These are phyloP conservation scores for Phytophthora tubulina DNA, from an alignment of 352 stramenopile genomes.

Conservation along the genomic window DNA sequence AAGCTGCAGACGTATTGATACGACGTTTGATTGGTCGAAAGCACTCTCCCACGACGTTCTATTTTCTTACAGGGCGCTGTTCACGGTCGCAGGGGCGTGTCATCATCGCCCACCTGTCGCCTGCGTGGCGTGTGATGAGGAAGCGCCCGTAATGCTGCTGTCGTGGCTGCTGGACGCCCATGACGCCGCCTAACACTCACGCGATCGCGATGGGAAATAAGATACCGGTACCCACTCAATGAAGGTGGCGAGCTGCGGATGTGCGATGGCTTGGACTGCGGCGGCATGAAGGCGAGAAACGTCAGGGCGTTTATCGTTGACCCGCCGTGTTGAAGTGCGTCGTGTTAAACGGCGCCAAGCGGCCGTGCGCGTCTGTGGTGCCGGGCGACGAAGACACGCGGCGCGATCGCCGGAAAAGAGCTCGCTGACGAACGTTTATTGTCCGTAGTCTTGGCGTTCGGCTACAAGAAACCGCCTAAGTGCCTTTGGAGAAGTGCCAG, in stretches of 20 bases:
- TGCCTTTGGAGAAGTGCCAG: too few species aligned
- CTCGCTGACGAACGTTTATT: not conserved
- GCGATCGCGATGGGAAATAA: constrained; percentile 6
- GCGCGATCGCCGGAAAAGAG: constrained; percentile 11
- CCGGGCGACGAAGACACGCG: constrained; percentile 32
- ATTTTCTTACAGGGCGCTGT: constrained; percentile 9
- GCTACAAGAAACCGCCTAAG: too few species aligned
- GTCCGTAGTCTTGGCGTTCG: too few species aligned
- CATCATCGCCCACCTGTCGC: constrained; percentile 25
- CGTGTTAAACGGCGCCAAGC: constrained; percentile 22
- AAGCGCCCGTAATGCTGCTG: not conserved
- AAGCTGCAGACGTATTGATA: not conserved
- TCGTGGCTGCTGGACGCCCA: not conserved
- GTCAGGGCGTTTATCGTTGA: not conserved
- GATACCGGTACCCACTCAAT: not conserved
- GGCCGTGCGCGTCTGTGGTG: constrained; percentile 20
- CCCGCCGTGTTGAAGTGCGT: not conserved
- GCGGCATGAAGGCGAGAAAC: too few species aligned
- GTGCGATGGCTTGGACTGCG: not conserved
- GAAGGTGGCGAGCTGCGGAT: not conserved
- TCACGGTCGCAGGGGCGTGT: constrained; percentile 13
- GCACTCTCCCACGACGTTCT: constrained; percentile 10
- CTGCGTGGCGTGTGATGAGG: constrained; percentile 17
- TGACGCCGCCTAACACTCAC: constrained; percentile 21
- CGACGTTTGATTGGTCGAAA: constrained; percentile 14